Conservation (phyloP, 2,329 filamentous ascomycete genomes). For the Bertia moriformis region DNA sequence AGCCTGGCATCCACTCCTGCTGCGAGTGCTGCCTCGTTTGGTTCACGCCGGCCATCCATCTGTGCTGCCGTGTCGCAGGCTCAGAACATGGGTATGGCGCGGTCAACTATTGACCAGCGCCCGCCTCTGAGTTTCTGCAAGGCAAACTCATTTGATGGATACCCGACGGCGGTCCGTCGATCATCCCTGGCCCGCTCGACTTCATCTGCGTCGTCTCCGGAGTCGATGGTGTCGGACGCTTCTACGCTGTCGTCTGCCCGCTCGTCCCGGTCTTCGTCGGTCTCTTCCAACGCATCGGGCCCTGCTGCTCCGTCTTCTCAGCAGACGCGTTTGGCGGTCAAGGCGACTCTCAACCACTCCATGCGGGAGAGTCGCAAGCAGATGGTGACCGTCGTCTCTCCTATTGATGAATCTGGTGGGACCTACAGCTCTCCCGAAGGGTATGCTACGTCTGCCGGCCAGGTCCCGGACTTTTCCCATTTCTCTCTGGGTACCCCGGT, state of each 20-base stretch:
- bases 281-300: slow-evolving; percentile 20
- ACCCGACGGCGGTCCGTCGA: slow-evolving; percentile 29
- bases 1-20: slow-evolving; percentile 40
- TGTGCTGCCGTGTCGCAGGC: slow-evolving; percentile 41
- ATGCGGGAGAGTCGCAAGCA: slow-evolving; percentile 18
- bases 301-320: slow-evolving; percentile 7
- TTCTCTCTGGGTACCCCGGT: slow-evolving; percentile 16
- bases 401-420: slow-evolving; percentile 18
- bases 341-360: slow-evolving; percentile 20
- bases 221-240: slow-evolving; percentile 47
- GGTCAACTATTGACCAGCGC: slow-evolving; percentile 37
- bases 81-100: slow-evolving; percentile 35
- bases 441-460: slow-evolving; percentile 10
- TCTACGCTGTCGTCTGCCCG: slow-evolving; percentile 38
- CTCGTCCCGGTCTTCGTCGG: slow-evolving; percentile 25
- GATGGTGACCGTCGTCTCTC: slow-evolving; percentile 17
- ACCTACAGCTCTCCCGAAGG: slow-evolving; percentile 18
- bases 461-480: slow-evolving; percentile 16
- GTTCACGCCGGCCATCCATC: slow-evolving; percentile 37
- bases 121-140: slow-evolving; percentile 18
- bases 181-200: slow-evolving; percentile 32
- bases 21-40: slow-evolving; percentile 33
- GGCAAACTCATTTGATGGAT: slow-evolving; percentile 25
- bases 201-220: slow-evolving; percentile 38
- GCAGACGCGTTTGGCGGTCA: slow-evolving; percentile 18